Percentiles rank a stretch among this genome's conserved stretches.
These are phyloP conservation scores for Blastocystis sp. DNA, from an alignment of 352 stramenopile genomes.

Conservation along the genomic window DNA sequence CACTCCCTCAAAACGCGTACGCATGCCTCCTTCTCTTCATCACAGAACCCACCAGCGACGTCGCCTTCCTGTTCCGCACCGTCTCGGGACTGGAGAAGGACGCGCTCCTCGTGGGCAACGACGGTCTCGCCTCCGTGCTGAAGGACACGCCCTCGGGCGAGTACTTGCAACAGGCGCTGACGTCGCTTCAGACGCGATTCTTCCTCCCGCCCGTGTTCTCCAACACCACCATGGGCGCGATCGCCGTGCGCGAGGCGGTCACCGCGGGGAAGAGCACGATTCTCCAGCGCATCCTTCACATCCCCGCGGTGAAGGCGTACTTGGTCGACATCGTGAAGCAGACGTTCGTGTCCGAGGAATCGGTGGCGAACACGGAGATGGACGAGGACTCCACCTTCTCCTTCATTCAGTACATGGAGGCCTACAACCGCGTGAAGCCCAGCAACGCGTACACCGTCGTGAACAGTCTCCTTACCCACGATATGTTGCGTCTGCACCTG, in stretches of 20 bases:
- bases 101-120: not conserved
- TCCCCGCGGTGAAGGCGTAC: not conserved
- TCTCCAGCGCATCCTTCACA: conserved; percentile 24
- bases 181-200: conserved; percentile 7
- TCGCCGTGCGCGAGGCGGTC: conserved; percentile 15
- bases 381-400: not conserved
- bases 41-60: conserved; percentile 1
- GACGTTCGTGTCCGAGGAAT: conserved; percentile 25
- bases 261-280: conserved; percentile 14
- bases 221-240: conserved; percentile 58
- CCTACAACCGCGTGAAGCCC: conserved; percentile 16
- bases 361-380: not conserved
- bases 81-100: conserved; percentile 1
- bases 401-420: not conserved
- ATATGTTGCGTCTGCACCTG: conserved; percentile 3
- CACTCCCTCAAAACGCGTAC: not conserved
- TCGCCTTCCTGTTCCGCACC: not conserved
- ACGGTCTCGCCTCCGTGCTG: not conserved
- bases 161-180: not conserved
- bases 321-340: not conserved
- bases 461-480: not conserved
- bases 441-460: not conserved
- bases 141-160: not conserved
- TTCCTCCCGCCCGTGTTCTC: conserved; percentile 47
- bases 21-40: not conserved